These are phyloP conservation scores for Candolleomyces eurysporus DNA, from an alignment of 768 basidiomycete genomes.

Conservation along the genomic window DNA sequence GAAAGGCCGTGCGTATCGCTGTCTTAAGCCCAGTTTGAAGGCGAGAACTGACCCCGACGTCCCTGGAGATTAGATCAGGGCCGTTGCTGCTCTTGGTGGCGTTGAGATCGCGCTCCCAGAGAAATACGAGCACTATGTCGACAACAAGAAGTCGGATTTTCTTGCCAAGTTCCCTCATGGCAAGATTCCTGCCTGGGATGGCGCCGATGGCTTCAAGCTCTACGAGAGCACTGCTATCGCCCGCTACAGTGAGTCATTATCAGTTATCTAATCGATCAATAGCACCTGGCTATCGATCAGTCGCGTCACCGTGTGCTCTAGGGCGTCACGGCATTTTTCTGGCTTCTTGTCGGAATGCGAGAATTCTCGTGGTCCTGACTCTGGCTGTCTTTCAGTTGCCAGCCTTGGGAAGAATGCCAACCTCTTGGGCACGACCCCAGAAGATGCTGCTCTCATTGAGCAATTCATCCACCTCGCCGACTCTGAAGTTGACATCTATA, in stretches of 20 bases:
- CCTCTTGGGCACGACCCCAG: constrained; percentile 62
- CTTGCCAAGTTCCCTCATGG: constrained; percentile 73
- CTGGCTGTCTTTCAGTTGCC: constrained; percentile 56
- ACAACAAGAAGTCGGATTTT: constrained; percentile 72
- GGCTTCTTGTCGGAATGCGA: background rate
- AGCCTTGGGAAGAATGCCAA: constrained; percentile 71
- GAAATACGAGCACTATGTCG: constrained; percentile 56
- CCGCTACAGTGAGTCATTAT: constrained; percentile 74
- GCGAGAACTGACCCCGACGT: constrained; percentile 36
- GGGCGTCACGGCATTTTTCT: background rate
- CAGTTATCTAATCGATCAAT: constrained; percentile 32
- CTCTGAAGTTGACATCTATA: constrained; percentile 49
- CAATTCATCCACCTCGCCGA: constrained; percentile 85
- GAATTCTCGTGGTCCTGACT: constrained; percentile 1
- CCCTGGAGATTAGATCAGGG: constrained; percentile 42
- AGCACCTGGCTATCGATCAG: background rate
- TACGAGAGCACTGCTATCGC: constrained; percentile 81
- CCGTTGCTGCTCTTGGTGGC: constrained; percentile 59
- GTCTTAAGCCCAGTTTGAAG: too few relatives aligned
- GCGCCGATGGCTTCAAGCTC: constrained; percentile 72
- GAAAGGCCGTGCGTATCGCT: constrained; percentile 13
- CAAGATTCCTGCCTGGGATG: constrained; percentile 84
- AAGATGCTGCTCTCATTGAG: constrained; percentile 75
- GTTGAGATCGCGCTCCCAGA: constrained; percentile 53
- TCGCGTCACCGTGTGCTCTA: background rate